Evolutionary conservation across 2,329 filamentous ascomycete species (phyloP).

Genomic region (Hirsutella thompsonii): DNA sequence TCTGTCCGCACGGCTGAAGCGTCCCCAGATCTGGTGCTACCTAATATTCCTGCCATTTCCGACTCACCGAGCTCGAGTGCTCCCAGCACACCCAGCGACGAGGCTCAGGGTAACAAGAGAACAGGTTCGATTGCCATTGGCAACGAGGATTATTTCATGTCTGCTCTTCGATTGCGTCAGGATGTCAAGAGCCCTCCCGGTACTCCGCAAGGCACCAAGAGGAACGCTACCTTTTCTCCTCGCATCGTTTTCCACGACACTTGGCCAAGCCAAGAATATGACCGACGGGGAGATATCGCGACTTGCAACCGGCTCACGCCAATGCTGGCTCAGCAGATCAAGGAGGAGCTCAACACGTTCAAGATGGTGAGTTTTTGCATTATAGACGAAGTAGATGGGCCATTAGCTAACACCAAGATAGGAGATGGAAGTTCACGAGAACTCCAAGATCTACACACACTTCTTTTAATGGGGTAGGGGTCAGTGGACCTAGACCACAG

Average conservation of each 20-base stretch:
- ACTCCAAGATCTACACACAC: constrained; percentile 98
- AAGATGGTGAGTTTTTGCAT: constrained; percentile 54
- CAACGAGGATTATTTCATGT: constrained; percentile 83
- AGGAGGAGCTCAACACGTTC: constrained; percentile 97
- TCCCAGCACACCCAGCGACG: constrained; percentile 78
- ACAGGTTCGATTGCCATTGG: constrained; percentile 61
- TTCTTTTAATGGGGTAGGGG: constrained; percentile 68
- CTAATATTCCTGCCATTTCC: constrained; percentile 47
- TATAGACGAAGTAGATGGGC: not conserved
- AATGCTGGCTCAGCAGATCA: constrained; percentile 96
- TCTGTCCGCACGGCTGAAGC: constrained; percentile 50
- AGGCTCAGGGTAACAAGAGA: constrained; percentile 52
- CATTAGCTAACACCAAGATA: constrained; percentile 31
- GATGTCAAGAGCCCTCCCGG: constrained; percentile 71
- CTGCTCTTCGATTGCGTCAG: constrained; percentile 57
- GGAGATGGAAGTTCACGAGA: constrained; percentile 99
- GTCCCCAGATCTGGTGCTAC: constrained; percentile 40
- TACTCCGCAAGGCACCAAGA: constrained; percentile 60
- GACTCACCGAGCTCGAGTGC: constrained; percentile 78
- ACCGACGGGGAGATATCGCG: constrained; percentile 87
- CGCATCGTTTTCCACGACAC: constrained; percentile 92
- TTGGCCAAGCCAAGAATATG: constrained; percentile 91
- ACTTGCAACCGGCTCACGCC: constrained; percentile 97
- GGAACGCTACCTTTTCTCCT: constrained; percentile 70
- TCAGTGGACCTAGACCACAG: constrained; percentile 9